Percentiles rank a stretch among this genome's conserved stretches.
phyloP scores from a whole-genome alignment of 176 grass and related monocot genomes.

The Ensete ventricosum region DNA sequence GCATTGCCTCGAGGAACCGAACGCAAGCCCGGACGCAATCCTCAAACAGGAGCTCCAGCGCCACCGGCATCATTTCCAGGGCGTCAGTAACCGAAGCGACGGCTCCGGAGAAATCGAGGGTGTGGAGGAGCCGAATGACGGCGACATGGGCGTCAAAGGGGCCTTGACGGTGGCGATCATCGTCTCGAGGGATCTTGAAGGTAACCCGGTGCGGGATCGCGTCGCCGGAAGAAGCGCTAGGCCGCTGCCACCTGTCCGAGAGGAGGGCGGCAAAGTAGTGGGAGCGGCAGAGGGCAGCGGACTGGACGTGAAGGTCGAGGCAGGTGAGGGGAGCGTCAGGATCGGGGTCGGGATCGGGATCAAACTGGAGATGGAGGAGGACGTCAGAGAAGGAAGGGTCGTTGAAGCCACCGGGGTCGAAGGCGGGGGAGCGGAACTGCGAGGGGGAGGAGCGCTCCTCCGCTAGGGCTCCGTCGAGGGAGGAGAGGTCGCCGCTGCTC shows the following conservation, averaged over 20 bases:
- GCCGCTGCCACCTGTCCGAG: constrained; percentile 3
- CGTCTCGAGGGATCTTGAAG: constrained; percentile 15
- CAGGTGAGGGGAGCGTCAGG: not conserved
- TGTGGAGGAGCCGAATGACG: constrained; percentile 58
- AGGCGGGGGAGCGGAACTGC: constrained; percentile 1
- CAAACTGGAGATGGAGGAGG: constrained; percentile 51
- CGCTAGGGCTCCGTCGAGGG: constrained; percentile 8
- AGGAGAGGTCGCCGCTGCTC: constrained; percentile 45
- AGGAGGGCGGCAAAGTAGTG: constrained; percentile 1
- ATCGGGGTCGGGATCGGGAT: constrained; percentile 12
- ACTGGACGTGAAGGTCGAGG: not conserved
- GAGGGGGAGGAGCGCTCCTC: not conserved
- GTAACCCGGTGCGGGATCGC: not conserved
- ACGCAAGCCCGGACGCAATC: constrained; percentile 44
- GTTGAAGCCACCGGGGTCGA: constrained; percentile 21
- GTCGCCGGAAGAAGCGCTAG: not conserved
- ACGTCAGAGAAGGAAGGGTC: constrained; percentile 45
- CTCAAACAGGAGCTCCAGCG: constrained; percentile 58
- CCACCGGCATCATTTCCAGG: constrained; percentile 45
- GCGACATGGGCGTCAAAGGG: constrained; percentile 51
- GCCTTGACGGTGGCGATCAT: not conserved
- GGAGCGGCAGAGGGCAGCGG: constrained; percentile 1
- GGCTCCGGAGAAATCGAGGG: constrained; percentile 41
- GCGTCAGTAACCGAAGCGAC: constrained; percentile 39
- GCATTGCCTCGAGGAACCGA: constrained; percentile 57